These are phyloP conservation scores for Cymbopogon flexuosus DNA, from an alignment of 202 grass and related monocot species.

Conservation along the genomic window DNA sequence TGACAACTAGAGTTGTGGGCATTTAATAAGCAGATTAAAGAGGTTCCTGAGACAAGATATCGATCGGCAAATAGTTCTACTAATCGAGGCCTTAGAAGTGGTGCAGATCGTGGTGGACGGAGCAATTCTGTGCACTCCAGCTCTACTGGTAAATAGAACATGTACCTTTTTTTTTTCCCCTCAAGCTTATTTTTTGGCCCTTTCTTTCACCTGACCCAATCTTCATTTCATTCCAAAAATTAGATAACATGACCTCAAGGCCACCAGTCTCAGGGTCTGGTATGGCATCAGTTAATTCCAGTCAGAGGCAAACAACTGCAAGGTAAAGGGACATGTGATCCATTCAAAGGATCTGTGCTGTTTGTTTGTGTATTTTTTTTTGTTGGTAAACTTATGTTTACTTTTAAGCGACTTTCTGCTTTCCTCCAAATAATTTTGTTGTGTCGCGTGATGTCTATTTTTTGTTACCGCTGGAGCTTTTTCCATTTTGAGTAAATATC, in stretches of 20 bases:
- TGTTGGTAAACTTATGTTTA: neutral
- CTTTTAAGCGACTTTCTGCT: neutral
- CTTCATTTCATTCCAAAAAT: neutral
- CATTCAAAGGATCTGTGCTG: neutral
- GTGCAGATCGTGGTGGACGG: constrained; percentile 53
- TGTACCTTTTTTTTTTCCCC: neutral
- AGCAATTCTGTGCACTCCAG: constrained; percentile 51
- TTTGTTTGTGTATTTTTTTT: neutral
- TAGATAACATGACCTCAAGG: constrained; percentile 47
- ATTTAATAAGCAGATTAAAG: constrained; percentile 65
- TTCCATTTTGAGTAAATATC: neutral
- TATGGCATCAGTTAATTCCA: constrained; percentile 39
- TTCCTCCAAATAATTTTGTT: constrained; percentile 14
- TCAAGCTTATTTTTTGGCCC: constrained; percentile 8
- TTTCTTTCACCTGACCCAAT: constrained; percentile 11
- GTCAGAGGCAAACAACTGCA: constrained; percentile 48
- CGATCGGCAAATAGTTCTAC: constrained; percentile 54
- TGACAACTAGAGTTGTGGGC: constrained; percentile 21
- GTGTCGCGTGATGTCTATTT: neutral
- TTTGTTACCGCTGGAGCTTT: neutral
- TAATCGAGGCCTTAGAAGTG: constrained; percentile 59
- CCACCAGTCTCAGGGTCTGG: constrained; percentile 51
- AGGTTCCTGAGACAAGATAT: constrained; percentile 63
- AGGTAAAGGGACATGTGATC: constrained; percentile 44
- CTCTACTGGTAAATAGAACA: constrained; percentile 55